These are phyloP conservation scores for Plantago elongata DNA, from an alignment of 257 asterid species.

Conservation along the genomic window DNA sequence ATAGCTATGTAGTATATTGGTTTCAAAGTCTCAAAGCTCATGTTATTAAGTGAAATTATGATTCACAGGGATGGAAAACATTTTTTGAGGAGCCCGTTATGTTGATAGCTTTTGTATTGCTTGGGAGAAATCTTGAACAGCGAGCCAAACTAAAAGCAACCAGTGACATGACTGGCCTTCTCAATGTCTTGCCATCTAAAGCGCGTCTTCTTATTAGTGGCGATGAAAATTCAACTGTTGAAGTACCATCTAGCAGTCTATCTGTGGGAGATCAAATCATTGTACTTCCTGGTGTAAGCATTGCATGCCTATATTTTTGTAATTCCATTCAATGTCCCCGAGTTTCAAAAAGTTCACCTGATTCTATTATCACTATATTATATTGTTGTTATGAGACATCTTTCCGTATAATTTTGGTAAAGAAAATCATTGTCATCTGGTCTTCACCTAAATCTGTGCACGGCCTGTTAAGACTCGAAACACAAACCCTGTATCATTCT, in stretches of 20 bases:
- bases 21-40: conserved; percentile 17
- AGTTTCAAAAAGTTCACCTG: conserved; percentile 15
- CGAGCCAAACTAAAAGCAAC: conserved; percentile 96
- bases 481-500: neutral
- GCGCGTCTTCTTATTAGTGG: conserved; percentile 81
- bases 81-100: conserved; percentile 98
- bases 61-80: conserved; percentile 85
- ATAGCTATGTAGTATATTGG: conserved; percentile 11
- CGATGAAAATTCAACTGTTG: conserved; percentile 56
- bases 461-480: too few relatives aligned
- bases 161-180: conserved; percentile 96
- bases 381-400: conserved; percentile 1
- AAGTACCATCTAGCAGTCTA: conserved; percentile 81
- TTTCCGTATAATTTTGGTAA: conserved; percentile 1
- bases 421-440: conserved; percentile 5
- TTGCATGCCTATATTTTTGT: conserved; percentile 12
- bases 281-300: conserved; percentile 95
- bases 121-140: conserved; percentile 96
- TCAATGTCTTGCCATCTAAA: conserved; percentile 83
- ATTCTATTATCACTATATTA: conserved; percentile 6
- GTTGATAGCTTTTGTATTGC: conserved; percentile 96
- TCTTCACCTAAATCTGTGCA: too few relatives aligned
- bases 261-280: conserved; percentile 89
- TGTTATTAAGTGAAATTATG: conserved; percentile 20
- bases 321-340: conserved; percentile 14